A percentile compares a stretch with the other conserved stretches of the same genome.
phyloP scores from a whole-genome alignment of 495 filamentous ascomycete genomes.

The Parmelia sp. region DNA sequence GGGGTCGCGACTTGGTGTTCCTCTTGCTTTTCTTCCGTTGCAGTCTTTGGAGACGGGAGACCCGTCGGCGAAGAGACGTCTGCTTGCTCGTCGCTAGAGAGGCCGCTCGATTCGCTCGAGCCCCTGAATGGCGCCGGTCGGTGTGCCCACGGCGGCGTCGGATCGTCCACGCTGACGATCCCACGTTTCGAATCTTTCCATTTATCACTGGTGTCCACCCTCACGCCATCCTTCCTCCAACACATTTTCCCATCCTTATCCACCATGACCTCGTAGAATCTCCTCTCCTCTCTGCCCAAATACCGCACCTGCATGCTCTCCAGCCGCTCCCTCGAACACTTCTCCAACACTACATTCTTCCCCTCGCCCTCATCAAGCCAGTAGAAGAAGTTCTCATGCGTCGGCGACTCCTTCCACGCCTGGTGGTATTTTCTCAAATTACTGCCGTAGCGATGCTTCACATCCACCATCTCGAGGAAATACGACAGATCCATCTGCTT shows the following conservation, averaged over 20 bases:
- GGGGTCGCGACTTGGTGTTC: not conserved
- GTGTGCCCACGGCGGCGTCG: constrained; percentile 43
- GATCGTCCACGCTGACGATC: constrained; percentile 61
- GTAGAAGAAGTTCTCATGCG: constrained; percentile 86
- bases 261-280: constrained; percentile 65
- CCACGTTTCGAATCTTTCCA: constrained; percentile 76
- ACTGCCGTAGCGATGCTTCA: constrained; percentile 79
- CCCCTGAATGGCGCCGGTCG: constrained; percentile 21
- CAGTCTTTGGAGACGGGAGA: not conserved
- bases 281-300: constrained; percentile 62
- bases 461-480: constrained; percentile 89
- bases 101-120: constrained; percentile 19
- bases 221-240: constrained; percentile 72
- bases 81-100: constrained; percentile 7
- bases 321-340: constrained; percentile 58
- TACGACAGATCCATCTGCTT: constrained; percentile 84
- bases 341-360: constrained; percentile 47
- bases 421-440: constrained; percentile 80
- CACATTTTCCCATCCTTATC: constrained; percentile 61
- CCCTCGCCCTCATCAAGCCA: constrained; percentile 88
- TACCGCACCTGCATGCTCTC: constrained; percentile 69
- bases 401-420: constrained; percentile 70
- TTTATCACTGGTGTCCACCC: constrained; percentile 66
- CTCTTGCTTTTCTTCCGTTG: not conserved
- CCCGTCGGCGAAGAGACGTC: constrained; percentile 6